Evolutionary conservation across 2,329 filamentous ascomycete genomes (phyloP), one percentile per base, ranked within the genome.

Genomic region (Ambrosiella xylebori): DNA sequence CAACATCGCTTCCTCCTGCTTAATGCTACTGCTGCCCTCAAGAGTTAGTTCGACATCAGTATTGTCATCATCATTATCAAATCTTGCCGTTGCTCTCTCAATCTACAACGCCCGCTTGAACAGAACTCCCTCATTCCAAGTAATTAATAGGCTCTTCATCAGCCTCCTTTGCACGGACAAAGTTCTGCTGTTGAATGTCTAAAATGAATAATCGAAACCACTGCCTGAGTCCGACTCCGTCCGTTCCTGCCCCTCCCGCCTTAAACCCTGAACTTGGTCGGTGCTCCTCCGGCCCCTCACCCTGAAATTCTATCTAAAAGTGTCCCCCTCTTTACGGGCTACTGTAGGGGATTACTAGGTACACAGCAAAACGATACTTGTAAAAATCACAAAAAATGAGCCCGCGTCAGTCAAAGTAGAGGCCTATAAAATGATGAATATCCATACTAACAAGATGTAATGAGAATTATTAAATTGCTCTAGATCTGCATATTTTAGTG

Each of bases 281-380:
- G 58, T 59, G 58, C 17, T 59, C 54, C 58, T 59, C 58, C 58
- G 58, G 58, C 54, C 54, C 54, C 58, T 59, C 45, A 39, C 58
- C 49, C 51, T 57, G 45, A 59, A 59, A 44, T 54, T 40, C 39
- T 27, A 36, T 44, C 39, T n/a, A 17, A 55, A 44, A 39, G 15
- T 12, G 38, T 9, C 17, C 53, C 50, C 17, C 53, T 55, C 47
- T 51, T 51, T 51, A 51, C 19, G 27, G 47, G 7, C 47, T 51
- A 8, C 19, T 51, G 47, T 15, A 36, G 35, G 36, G 8, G 7
- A 41, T 27, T 27, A 27, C 27, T 27, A 27, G 27, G 3, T 27
- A 3, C 27, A 27, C 27, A 4, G 27, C 27, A 27, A 27, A 27
- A 27, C 27, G 27, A 27, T 27, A 27, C 3, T 27, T 27, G 27